Conservation (phyloP, 371 early-diverging fungal genomes). For the Paraphysoderma sedebokerense region DNA sequence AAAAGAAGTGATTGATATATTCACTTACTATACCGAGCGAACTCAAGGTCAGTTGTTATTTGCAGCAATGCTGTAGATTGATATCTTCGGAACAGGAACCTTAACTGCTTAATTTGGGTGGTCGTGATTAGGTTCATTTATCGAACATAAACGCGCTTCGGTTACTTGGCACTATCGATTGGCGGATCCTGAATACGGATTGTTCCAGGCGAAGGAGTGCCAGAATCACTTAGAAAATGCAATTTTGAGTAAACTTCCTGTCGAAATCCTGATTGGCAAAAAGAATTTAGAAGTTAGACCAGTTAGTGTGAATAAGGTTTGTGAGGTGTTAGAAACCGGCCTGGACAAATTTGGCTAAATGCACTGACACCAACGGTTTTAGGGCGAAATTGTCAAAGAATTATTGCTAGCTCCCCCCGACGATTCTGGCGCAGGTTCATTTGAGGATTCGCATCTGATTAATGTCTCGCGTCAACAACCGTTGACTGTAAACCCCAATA, state of each 20-base stretch:
- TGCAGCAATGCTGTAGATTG: not conserved
- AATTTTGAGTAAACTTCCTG: conserved; percentile 70
- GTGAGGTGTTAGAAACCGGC: not conserved
- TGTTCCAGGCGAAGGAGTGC: conserved; percentile 73
- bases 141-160: conserved; percentile 59
- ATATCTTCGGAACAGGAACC: not conserved
- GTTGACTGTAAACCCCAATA: no score
- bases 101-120: not conserved
- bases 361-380: conserved; percentile 24
- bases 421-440: conserved; percentile 39
- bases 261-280: conserved; percentile 88
- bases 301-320: conserved; percentile 41
- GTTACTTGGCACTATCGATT: conserved; percentile 49
- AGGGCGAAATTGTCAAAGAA: conserved; percentile 85
- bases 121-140: conserved; percentile 49
- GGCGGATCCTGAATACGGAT: conserved; percentile 31
- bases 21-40: conserved; percentile 75
- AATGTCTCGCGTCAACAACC: no score
- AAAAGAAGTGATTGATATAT: conserved; percentile 64
- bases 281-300: conserved; percentile 90
- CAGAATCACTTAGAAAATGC: conserved; percentile 78
- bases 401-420: conserved; percentile 23
- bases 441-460: no score
- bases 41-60: conserved; percentile 39
- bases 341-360: conserved; percentile 9